Evolutionary conservation across 306 rosid species (phyloP).

Genomic region (Leucaena leucocephala): DNA sequence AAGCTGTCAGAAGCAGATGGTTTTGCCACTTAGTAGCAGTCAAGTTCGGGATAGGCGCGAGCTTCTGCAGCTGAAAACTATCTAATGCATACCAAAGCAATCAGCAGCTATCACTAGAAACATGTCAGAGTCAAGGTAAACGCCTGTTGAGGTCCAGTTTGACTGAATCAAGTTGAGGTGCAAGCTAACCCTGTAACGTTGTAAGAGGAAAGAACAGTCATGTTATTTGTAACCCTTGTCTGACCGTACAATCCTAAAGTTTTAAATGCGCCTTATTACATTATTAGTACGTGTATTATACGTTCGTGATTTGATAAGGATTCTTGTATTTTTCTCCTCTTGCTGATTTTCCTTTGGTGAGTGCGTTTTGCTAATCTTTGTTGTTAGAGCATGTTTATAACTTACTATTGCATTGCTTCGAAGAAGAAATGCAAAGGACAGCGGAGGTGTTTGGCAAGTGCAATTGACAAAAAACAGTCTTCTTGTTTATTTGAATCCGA

Average conservation of each 20-base stretch:
- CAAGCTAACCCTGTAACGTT: background rate
- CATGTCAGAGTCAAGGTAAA: conserved; percentile 6
- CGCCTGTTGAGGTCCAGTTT: background rate
- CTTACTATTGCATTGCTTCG: too few species aligned
- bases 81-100: background rate
- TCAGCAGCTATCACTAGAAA: background rate
- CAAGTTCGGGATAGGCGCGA: background rate
- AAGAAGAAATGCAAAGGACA: too few species aligned
- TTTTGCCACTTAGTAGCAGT: background rate
- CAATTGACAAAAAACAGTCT: too few species aligned
- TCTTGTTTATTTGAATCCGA: too few species aligned
- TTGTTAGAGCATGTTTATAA: too few species aligned
- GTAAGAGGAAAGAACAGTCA: background rate
- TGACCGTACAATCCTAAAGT: conserved; percentile 4
- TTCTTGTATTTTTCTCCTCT: background rate
- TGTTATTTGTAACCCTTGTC: background rate
- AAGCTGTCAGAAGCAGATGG: background rate
- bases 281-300: background rate
- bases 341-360: too few species aligned
- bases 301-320: background rate
- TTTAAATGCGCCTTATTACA: background rate
- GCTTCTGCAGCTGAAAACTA: conserved; percentile 6
- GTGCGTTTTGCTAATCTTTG: too few species aligned
- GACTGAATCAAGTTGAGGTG: background rate
- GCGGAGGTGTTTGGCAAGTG: too few species aligned